Conservation (phyloP, 257 asterid species). For the Thymus mandschuricus region DNA sequence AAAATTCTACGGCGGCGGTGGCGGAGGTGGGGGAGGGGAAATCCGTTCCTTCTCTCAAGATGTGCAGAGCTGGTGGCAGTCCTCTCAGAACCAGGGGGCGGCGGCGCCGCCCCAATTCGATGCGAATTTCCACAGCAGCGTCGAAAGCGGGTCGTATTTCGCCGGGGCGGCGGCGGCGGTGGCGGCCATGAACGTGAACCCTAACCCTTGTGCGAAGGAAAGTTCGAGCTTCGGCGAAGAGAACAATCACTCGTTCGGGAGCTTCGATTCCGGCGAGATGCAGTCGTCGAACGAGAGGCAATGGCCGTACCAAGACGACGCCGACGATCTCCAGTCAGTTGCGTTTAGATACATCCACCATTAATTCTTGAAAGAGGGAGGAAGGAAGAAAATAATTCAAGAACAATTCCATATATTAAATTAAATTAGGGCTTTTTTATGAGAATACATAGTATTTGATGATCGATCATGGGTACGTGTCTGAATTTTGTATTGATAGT, state of each 20-base stretch:
- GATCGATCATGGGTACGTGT: conserved; percentile 17
- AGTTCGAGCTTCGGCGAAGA: conserved; percentile 42
- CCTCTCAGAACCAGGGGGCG: conserved; percentile 40
- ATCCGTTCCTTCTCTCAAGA: conserved; percentile 43
- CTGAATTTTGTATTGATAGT: conserved; percentile 31
- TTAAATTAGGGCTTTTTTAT: conserved; percentile 26
- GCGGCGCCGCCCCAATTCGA: conserved; percentile 42
- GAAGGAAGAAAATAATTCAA: too few species aligned
- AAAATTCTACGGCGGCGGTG: conserved; percentile 36
- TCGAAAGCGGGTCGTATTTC: conserved; percentile 21
- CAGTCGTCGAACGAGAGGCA: conserved; percentile 45
- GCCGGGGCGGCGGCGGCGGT: conserved; percentile 15
- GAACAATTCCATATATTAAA: neutral
- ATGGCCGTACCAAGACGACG: conserved; percentile 63
- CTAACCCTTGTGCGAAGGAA: conserved; percentile 37
- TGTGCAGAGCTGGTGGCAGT: conserved; percentile 59
- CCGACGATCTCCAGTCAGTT: conserved; percentile 67
- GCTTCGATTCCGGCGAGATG: conserved; percentile 62
- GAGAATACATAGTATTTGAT: neutral
- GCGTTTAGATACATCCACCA: conserved; percentile 65
- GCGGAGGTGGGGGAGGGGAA: conserved; percentile 11
- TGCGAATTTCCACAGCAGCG: conserved; percentile 19
- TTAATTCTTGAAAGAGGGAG: conserved; percentile 6
- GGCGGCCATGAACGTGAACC: conserved; percentile 8
- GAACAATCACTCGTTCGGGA: conserved; percentile 37